A percentile compares a stretch with the other conserved stretches of the same genome.
phyloP scores from a whole-genome alignment of 345 rosid species.

The Eucalyptus victrix region DNA sequence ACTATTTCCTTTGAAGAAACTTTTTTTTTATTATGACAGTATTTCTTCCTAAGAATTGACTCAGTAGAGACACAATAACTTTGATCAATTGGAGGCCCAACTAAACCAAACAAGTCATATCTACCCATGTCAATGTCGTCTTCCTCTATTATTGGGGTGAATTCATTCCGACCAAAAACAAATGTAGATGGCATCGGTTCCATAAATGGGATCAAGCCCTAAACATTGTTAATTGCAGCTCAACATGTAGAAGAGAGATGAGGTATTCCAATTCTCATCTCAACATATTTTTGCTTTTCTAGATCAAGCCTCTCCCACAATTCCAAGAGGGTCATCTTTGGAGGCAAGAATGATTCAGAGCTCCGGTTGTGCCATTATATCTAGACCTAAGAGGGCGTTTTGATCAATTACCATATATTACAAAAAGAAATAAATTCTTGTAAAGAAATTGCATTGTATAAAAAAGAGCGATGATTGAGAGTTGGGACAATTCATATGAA shows the following conservation, averaged over 20 bases:
- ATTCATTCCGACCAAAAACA: not conserved
- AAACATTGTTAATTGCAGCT: not conserved
- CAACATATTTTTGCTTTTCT: not conserved
- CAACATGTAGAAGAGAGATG: not conserved
- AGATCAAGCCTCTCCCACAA: not conserved
- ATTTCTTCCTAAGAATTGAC: not conserved
- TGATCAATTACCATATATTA: not conserved
- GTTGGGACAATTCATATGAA: not conserved
- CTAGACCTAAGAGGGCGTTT: not conserved
- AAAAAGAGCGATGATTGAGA: not conserved
- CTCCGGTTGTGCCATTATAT: not conserved
- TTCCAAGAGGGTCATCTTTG: not conserved
- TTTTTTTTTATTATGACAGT: no score
- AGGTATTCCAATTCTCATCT: not conserved
- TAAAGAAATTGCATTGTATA: not conserved
- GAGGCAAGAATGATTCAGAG: fast-evolving
- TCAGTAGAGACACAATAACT: not conserved
- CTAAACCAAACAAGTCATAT: not conserved
- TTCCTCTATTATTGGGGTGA: not conserved
- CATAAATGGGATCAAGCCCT: not conserved
- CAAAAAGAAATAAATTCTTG: not conserved
- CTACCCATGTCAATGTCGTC: not conserved
- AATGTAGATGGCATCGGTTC: not conserved
- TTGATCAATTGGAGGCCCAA: not conserved
- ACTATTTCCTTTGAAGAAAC: not conserved